Evolutionary conservation across 257 asterid species (phyloP).

Genomic region (Plantago major): DNA sequence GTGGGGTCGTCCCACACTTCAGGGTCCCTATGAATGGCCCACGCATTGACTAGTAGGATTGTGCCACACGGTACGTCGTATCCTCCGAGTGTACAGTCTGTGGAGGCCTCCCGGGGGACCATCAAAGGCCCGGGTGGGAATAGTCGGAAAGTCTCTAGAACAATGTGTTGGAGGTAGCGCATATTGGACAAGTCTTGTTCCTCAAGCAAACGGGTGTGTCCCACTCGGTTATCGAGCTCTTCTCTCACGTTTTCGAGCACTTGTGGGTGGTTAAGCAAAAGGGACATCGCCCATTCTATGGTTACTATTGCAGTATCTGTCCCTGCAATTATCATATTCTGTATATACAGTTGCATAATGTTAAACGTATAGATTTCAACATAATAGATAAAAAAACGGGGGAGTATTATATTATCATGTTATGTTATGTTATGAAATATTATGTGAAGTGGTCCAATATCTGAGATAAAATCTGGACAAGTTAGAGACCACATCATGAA

Average conservation of each 20-base stretch:
- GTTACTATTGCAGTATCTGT: constrained; percentile 28
- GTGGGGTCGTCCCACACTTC: constrained; percentile 5
- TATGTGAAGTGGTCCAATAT: too few relatives aligned
- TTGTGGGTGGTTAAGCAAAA: constrained; percentile 29
- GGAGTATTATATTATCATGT: too few relatives aligned
- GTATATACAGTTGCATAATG: neutral
- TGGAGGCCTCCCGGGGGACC: constrained; percentile 18
- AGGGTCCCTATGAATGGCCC: constrained; percentile 9
- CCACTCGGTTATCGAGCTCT: constrained; percentile 25
- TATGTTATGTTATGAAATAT: too few relatives aligned
- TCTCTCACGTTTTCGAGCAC: constrained; percentile 22
- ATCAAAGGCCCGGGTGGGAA: constrained; percentile 22
- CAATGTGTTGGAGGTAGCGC: constrained; percentile 14
- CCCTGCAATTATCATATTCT: constrained; percentile 31
- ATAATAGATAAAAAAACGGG: too few relatives aligned
- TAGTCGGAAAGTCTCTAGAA: constrained; percentile 19
- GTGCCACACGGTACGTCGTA: constrained; percentile 10
- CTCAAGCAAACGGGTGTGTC: constrained; percentile 18
- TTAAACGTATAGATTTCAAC: too few relatives aligned
- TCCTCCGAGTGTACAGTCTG: constrained; percentile 14
- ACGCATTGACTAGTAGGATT: constrained; percentile 2
- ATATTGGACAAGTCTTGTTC: constrained; percentile 32
- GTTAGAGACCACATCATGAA: too few relatives aligned
- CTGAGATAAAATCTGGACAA: too few relatives aligned
- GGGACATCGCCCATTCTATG: constrained; percentile 43